Evolutionary conservation across 2,329 filamentous ascomycete genomes (phyloP).

Genomic region (Teratosphaeriaceae sp.): DNA sequence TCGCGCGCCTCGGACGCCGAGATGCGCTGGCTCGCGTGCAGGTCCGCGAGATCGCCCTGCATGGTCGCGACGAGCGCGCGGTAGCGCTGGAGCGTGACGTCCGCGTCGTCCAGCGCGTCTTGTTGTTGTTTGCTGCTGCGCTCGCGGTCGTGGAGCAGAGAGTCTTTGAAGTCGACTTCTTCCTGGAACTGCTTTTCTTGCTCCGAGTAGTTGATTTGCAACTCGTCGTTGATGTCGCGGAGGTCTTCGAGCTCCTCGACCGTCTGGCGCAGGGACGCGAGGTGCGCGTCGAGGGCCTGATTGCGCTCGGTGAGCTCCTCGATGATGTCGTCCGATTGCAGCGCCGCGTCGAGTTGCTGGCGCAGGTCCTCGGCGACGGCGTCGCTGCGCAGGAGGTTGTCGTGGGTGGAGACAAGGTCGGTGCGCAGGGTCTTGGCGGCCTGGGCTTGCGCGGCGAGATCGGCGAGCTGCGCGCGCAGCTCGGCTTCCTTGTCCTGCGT

Average conservation of each 20-base stretch:
- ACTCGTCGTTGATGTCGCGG: conserved; percentile 89
- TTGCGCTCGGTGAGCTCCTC: conserved; percentile 87
- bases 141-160: conserved; percentile 73
- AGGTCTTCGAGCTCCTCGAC: conserved; percentile 84
- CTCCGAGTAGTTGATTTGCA: conserved; percentile 88
- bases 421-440: conserved; percentile 41
- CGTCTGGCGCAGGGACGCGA: conserved; percentile 72
- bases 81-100: conserved; percentile 84
- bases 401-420: conserved; percentile 62
- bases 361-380: conserved; percentile 75
- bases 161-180: conserved; percentile 83
- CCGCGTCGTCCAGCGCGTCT: conserved; percentile 73
- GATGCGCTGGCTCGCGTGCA: conserved; percentile 84
- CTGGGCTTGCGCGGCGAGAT: conserved; percentile 34
- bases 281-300: conserved; percentile 71
- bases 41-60: conserved; percentile 82
- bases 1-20: conserved; percentile 91
- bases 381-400: conserved; percentile 66
- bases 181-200: conserved; percentile 92
- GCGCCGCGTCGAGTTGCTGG: conserved; percentile 82
- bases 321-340: conserved; percentile 88
- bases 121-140: conserved; percentile 70
- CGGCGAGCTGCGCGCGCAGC: conserved; percentile 55
- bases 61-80: conserved; percentile 79
- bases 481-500: conserved; percentile 80